phyloP scores from a whole-genome alignment of 2,329 filamentous ascomycete species.

The Aquanectria penicillioides region DNA sequence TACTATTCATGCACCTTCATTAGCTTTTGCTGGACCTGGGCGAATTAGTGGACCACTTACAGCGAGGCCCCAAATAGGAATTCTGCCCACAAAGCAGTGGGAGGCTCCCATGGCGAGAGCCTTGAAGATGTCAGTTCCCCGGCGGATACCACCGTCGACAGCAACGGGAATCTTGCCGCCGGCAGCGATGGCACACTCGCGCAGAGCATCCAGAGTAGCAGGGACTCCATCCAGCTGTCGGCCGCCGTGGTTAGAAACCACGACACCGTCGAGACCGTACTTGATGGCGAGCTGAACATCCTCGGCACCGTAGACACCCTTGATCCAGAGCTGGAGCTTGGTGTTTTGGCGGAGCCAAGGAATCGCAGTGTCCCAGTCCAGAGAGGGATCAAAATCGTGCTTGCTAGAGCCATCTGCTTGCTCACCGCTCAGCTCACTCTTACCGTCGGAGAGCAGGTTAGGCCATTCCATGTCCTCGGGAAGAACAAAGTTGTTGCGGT shows the following conservation, averaged over 20 bases:
- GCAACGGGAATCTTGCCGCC: constrained; percentile 68
- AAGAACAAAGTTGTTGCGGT: constrained; percentile 56
- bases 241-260: constrained; percentile 37
- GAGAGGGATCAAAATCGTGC: constrained; percentile 45
- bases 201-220: constrained; percentile 65
- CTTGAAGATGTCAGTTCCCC: constrained; percentile 46
- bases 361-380: constrained; percentile 71
- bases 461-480: constrained; percentile 55
- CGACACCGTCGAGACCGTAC: constrained; percentile 44
- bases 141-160: constrained; percentile 46
- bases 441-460: constrained; percentile 46
- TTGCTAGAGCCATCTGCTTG: constrained; percentile 15
- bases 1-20: constrained; percentile 24
- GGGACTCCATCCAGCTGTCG: constrained; percentile 54
- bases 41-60: constrained; percentile 17
- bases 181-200: constrained; percentile 70
- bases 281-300: constrained; percentile 43
- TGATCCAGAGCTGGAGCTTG: constrained; percentile 55
- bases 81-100: constrained; percentile 35
- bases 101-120: constrained; percentile 44
- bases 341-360: constrained; percentile 65
- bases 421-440: constrained; percentile 31
- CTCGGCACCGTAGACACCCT: constrained; percentile 47
- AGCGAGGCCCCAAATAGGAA: constrained; percentile 51
- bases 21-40: neutral